Base-by-base conservation (phyloP, 768 basidiomycete species). In the Clitopilus passeckerianus region DNA sequence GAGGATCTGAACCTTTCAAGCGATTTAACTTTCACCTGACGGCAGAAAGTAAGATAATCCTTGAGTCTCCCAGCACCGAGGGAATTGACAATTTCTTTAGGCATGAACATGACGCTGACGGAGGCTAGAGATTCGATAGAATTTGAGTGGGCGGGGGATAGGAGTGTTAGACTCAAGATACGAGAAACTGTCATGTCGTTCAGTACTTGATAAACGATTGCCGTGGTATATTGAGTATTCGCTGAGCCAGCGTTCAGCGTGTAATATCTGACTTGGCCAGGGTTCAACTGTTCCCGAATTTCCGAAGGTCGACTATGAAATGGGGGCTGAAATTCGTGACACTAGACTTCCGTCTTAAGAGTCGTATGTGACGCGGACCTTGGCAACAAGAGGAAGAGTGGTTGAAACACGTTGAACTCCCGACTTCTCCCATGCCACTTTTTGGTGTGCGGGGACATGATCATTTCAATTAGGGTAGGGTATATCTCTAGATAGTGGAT, bases 1-100 rank as follows among this genome's bases (percentile, higher is more conserved):
- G 82, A 23, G 90, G 93, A 15, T 88, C 89, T 0, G 82, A 90
- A 53, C 93, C 97, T 0, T 98, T 84, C 79, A 98, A 96, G 73
- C 89, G 86, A 2, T 79, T 95, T 54, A 82, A 83, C 37, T 97
- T 97, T 71, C 87, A 90, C 60, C 80, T 97, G 9, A 93, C 91
- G 0, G 84, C 87, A 52, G 90, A 90, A 67, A 91, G 95, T 93
- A 64, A 66, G 85, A 71, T 30, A 23, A 52, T 50, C 34, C 4
- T 14, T 58, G 34, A 30, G 3, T 41, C 41, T 35, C 27, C 53
- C 8, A 5, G 16, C 24, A 23, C 1, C 7, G 14, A 12, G 23
- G 24, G 20, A 24, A 53, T 30, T 52, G 60, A 41, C 60, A 16
- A 15, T 34, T 53, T 35, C 34, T 4, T 53, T 61, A 34, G 9